Conservation (phyloP, 2,329 filamentous ascomycete genomes). For the Amauroascus verrucosus region DNA sequence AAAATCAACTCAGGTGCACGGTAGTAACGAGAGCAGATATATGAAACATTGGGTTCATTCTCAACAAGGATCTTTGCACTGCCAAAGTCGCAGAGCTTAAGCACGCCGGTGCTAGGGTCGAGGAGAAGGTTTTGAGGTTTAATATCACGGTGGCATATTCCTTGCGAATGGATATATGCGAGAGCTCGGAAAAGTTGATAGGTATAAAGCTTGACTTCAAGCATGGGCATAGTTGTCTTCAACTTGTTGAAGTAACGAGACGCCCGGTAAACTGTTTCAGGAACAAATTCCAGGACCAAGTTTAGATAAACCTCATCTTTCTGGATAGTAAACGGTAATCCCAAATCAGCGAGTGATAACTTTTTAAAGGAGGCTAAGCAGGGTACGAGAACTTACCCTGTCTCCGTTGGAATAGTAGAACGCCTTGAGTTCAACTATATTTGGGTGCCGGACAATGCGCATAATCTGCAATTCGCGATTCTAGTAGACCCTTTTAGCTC, state of each 20-base stretch:
- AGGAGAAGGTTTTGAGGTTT: constrained; percentile 96
- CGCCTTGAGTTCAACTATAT: constrained; percentile 96
- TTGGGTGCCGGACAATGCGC: constrained; percentile 96
- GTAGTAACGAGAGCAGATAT: constrained; percentile 99
- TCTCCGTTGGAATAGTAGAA: constrained; percentile 99
- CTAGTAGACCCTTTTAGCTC: constrained; percentile 39
- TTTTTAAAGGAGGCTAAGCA: too few species aligned
- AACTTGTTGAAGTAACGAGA: constrained; percentile 99
- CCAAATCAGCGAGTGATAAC: not conserved
- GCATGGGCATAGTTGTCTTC: constrained; percentile 98
- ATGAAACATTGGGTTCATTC: constrained; percentile 98
- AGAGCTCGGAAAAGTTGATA: constrained; percentile 98
- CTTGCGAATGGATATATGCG: constrained; percentile 97
- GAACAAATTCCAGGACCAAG: constrained; percentile 93
- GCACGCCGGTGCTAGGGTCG: constrained; percentile 77
- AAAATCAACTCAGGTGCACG: constrained; percentile 96
- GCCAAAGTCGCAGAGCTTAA: constrained; percentile 98
- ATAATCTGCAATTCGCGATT: constrained; percentile 99
- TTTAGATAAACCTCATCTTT: constrained; percentile 99
- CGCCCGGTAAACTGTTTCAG: constrained; percentile 94
- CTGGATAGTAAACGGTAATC: constrained; percentile 36
- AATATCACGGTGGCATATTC: constrained; percentile 98
- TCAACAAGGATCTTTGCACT: constrained; percentile 97
- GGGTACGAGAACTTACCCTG: constrained; percentile 53
- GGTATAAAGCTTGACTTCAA: constrained; percentile 98